These are phyloP conservation scores for Fraxinus cuspidata DNA, from an alignment of 257 asterid species.

Conservation along the genomic window DNA sequence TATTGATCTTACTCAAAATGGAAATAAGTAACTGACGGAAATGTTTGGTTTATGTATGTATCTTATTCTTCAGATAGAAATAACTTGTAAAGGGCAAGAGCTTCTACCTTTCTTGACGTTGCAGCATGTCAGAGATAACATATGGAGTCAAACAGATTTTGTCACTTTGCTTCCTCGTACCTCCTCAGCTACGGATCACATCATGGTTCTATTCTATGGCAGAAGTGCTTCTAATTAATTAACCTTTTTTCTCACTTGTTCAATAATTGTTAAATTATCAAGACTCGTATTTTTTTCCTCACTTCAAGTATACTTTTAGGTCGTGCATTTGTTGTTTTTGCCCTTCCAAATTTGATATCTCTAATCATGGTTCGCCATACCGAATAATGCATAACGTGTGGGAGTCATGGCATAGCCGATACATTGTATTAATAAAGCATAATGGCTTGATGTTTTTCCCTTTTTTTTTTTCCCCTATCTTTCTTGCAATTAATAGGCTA, in stretches of 20 bases:
- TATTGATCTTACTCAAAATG: not conserved
- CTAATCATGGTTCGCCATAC: not conserved
- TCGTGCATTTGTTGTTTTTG: not conserved
- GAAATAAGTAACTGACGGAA: not conserved
- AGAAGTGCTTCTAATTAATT: slow-evolving; percentile 43
- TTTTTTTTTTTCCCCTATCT: not conserved
- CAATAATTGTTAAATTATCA: not conserved
- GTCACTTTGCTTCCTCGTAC: slow-evolving; percentile 62
- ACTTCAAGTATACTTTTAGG: not conserved
- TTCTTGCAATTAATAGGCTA: not conserved
- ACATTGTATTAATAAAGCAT: not conserved
- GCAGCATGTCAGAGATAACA: slow-evolving; percentile 84
- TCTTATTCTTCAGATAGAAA: slow-evolving; percentile 63
- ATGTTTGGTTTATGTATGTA: not conserved
- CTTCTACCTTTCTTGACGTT: slow-evolving; percentile 61
- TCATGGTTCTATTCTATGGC: slow-evolving; percentile 75
- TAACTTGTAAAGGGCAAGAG: slow-evolving; percentile 79
- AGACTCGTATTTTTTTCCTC: not conserved
- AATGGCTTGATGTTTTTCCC: not conserved
- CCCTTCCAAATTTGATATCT: not conserved
- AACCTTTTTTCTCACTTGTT: not conserved
- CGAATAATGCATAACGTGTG: not conserved
- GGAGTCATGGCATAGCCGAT: not conserved
- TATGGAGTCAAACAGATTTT: slow-evolving; percentile 67
- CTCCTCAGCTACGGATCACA: slow-evolving; percentile 59